Percentiles rank a stretch among this genome's conserved stretches.
Evolutionary conservation across 2,329 filamentous ascomycete genomes (phyloP).

Genomic region (Monilinia polystroma): DNA sequence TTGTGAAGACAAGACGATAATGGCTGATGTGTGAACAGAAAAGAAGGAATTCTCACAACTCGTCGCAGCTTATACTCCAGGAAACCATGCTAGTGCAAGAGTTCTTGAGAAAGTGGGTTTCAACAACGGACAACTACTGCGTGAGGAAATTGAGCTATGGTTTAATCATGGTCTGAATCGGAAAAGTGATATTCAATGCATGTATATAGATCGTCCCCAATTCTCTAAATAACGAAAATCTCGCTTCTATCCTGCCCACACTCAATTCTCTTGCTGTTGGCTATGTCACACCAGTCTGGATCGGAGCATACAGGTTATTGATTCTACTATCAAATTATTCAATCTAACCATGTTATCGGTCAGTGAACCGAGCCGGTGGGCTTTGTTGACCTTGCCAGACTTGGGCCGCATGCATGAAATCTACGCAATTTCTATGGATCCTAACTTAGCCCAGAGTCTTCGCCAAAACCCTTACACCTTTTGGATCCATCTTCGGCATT

Average conservation of each 20-base stretch:
- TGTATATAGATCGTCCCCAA: conserved; percentile 6
- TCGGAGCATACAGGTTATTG: too few species aligned
- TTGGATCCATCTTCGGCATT: neutral
- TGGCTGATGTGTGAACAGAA: neutral
- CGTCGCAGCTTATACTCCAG: conserved; percentile 24
- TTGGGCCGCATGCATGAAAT: too few species aligned
- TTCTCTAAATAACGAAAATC: neutral
- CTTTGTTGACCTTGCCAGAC: too few species aligned
- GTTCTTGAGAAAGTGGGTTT: conserved; percentile 32
- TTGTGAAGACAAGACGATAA: neutral
- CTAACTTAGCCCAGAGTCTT: neutral
- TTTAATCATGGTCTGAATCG: neutral
- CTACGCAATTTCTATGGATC: too few species aligned
- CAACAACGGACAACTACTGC: conserved; percentile 22
- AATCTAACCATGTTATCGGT: too few species aligned
- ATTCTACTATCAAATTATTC: too few species aligned
- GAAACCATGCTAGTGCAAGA: conserved; percentile 30
- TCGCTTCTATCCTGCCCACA: neutral
- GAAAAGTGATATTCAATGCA: conserved; percentile 12
- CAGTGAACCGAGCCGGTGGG: too few species aligned
- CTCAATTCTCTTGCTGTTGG: too few species aligned
- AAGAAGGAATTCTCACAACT: neutral
- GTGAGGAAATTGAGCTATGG: conserved; percentile 17
- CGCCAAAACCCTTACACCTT: neutral
- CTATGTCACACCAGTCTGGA: too few species aligned